Conservation (phyloP, 1,284 basidiomycete species). For the Trametes polyzona region DNA sequence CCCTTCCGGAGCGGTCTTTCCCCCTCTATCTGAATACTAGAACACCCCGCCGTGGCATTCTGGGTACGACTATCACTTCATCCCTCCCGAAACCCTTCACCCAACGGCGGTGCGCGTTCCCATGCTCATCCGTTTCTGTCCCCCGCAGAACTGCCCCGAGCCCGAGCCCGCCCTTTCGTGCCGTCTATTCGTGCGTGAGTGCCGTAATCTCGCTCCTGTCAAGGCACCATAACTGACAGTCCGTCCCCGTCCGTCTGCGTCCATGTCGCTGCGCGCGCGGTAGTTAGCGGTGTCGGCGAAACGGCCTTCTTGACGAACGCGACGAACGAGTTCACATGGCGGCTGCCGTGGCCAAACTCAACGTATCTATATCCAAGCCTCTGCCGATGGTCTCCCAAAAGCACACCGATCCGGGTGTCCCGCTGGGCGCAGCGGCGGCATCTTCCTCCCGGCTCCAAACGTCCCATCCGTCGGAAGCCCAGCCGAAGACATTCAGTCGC, state of each 20-base stretch:
- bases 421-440: constrained; percentile 38
- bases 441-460: constrained; percentile 47
- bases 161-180: constrained; percentile 16
- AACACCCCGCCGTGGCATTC: constrained; percentile 23
- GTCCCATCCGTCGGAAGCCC: constrained; percentile 38
- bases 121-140: constrained; percentile 27
- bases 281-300: constrained; percentile 25
- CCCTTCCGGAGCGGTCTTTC: constrained; percentile 22
- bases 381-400: constrained; percentile 53
- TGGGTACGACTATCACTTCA: constrained; percentile 24
- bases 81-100: constrained; percentile 13
- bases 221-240: constrained; percentile 2
- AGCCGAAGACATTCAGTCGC: constrained; percentile 61
- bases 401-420: constrained; percentile 40
- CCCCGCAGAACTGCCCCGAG: constrained; percentile 23
- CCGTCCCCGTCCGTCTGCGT: no score
- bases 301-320: constrained; percentile 21
- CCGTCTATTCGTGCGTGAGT: constrained; percentile 25
- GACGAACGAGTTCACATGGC: constrained; percentile 47
- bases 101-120: constrained; percentile 17
- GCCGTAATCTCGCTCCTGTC: constrained; percentile 12
- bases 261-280: constrained; percentile 13
- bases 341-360: constrained; percentile 46
- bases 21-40: constrained; percentile 24
- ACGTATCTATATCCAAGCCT: constrained; percentile 47